Base-by-base conservation (phyloP, 768 basidiomycete species). In the Floccularia luteovirens region DNA sequence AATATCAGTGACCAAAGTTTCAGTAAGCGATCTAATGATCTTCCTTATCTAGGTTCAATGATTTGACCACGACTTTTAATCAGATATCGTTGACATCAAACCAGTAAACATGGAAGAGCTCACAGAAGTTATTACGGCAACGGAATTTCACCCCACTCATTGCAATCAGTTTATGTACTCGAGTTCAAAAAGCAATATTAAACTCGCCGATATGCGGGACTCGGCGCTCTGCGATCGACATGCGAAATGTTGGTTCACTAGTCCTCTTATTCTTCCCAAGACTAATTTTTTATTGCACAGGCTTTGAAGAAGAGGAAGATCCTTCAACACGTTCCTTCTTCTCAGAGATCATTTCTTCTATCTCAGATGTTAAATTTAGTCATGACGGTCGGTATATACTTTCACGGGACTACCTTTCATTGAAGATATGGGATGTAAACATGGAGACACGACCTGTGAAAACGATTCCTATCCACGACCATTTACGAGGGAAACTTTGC, bases 161-260 rank as follows among this genome's bases (percentile, higher is more conserved):
- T 98, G 96, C 80, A 98, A 98, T 62, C 70, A 90, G 37, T 98
- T 99, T 71, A 96, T 97, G 92, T 99, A 98, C 62, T 98, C 94
- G 47, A 93, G 90, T 65, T 98, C 96, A 43, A 98, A 98, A 66
- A 94, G 92, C 53, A 98, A 96, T 60, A 97, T 99, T 74, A 98
- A 98, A 67, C 79, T 99, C 43, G 94, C 93, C 16, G 96, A 99
- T 67, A 99, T 99, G 96, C 81, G 96, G 36, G 93, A 97, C 48
- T 90, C 92, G 17, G 96, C 96, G 2, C 67, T 99, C 41, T 99
- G 96, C 63, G 96, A 99, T 61, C 75, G 77, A 49, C 88, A 97
- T 52, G 89, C 93, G 36, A 98, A 99, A 74, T 82, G 96, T 97
- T 54, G 44, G 87, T 74, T 30, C 8, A 10, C 32, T 19, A 23